Conservation (phyloP, 768 basidiomycete genomes). For the Rubroboletus pulcherrimus region DNA sequence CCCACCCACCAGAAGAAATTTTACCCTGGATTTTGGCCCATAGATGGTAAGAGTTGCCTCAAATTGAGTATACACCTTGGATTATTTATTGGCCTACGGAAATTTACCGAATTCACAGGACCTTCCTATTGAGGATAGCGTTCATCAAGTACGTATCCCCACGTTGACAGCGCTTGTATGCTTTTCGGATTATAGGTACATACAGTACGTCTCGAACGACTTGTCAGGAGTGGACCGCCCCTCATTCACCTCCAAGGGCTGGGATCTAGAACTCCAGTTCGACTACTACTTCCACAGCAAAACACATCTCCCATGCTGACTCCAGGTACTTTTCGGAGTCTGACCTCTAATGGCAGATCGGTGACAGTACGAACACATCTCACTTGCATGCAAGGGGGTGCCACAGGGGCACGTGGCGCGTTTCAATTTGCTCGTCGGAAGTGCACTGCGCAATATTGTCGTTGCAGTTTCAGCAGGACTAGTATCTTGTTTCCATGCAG, state of each 20-base stretch:
- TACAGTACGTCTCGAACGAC: background rate
- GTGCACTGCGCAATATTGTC: background rate
- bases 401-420: background rate
- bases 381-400: background rate
- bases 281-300: background rate
- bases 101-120: background rate
- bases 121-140: background rate
- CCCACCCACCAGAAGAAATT: background rate
- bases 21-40: background rate
- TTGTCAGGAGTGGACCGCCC: background rate
- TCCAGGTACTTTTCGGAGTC: background rate
- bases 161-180: background rate
- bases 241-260: no score
- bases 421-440: background rate
- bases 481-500: background rate
- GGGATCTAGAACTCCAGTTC: background rate
- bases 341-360: background rate
- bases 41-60: background rate
- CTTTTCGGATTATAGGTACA: background rate
- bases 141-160: background rate
- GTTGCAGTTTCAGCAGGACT: background rate
- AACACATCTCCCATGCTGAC: background rate
- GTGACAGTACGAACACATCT: background rate
- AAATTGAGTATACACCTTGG: no score
- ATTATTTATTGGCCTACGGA: background rate